phyloP scores from a whole-genome alignment of 169 alveolate species.

The Plasmodium falciparum region DNA sequence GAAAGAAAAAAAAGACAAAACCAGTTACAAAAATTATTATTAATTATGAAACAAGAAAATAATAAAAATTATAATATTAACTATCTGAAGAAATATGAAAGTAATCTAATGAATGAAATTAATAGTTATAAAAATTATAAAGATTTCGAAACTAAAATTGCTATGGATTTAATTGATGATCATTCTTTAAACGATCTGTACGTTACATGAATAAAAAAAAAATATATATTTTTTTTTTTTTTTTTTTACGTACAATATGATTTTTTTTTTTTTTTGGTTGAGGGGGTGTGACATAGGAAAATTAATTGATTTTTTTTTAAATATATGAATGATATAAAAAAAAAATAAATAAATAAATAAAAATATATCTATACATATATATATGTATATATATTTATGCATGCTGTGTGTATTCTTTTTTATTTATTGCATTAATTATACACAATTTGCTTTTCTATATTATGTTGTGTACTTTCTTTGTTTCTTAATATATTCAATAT shows the following conservation, averaged over 20 bases:
- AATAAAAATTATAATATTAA: constrained; percentile 57
- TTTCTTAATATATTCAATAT: no score
- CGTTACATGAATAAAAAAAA: background rate
- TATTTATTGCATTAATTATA: no score
- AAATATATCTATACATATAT: no score
- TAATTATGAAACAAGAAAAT: constrained; percentile 51
- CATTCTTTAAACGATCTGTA: background rate
- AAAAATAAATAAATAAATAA: no score
- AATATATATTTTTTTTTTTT: background rate
- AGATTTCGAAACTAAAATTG: constrained; percentile 24
- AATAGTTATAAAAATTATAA: constrained; percentile 49
- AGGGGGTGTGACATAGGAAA: no score
- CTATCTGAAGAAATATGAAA: constrained; percentile 56
- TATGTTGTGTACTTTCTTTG: no score
- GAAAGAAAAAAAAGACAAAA: constrained; percentile 65
- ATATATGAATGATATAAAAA: no score
- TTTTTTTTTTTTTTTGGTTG: background rate
- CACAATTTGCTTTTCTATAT: no score
- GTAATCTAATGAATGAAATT: constrained; percentile 36
- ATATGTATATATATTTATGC: no score
- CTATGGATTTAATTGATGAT: constrained; percentile 19
- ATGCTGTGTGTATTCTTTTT: no score
- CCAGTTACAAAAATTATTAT: constrained; percentile 33
- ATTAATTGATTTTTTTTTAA: no score
- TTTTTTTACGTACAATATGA: no score